Base-by-base conservation (phyloP, 75 land plant species). In the Ceratopteris richardii region DNA sequence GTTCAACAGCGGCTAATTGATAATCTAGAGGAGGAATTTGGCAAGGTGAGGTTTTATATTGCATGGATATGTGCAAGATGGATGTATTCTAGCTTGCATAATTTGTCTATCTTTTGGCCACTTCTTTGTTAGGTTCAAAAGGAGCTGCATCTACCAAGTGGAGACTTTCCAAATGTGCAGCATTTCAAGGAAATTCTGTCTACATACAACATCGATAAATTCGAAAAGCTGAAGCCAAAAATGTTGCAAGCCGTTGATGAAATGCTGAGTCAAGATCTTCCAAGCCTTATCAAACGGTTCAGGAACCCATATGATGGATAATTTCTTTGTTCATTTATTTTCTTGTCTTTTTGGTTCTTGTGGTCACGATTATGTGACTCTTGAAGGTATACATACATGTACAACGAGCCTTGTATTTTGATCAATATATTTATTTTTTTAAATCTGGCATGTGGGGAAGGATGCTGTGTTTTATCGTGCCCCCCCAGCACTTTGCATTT, bases 211-310 rank as follows among this genome's bases (percentile, higher is more conserved):
- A 72, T 93, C 18, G 98, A 93, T 36, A 85, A 85, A 58, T 93
- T 93, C 70, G 95, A 93, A 69, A 85, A 80, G 54, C 54, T 93
- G 53, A 93, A 93, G 70, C 98, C 87, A 7, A 93, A 85, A 62
- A 71, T 93, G 90, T 59, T 89, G 6, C 96, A 93, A 64, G 66
- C 81, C 25, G 87, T 93, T 21, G 98, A 93, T 68, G 90, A 93
- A 44, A 93, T 93, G 98, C 85, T 93, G 16, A 83, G 87, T 1
- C 75, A 86, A 61, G 98, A 93, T 52, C 88, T 93, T 31, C 98
- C 98, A 0, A 84, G 86, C 39, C 75, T 93, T 13, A 66, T 93
- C 25, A 81, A 73, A 72, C 83, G 69, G 62, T 89, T 93, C 67
- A 67, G 85, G 20, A 93, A 93, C 51, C 90, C 95, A 0, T 93